Evolutionary conservation across 768 basidiomycete genomes (phyloP), one percentile per base, ranked within the genome.

Genomic region (Cubamyces sp.): DNA sequence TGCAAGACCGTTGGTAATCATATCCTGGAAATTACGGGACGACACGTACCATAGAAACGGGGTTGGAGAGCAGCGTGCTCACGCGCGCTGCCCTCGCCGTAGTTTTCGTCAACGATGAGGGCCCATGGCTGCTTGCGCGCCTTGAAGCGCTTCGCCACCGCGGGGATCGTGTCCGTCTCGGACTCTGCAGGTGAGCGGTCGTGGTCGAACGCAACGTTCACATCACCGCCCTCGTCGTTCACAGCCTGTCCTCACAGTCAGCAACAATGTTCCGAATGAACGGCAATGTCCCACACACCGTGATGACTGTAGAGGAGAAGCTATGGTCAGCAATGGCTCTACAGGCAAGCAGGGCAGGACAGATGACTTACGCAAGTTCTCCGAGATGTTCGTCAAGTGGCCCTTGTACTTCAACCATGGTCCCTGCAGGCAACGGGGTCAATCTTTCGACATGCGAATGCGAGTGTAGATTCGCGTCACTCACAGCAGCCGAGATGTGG

Each of bases 341-440:
- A 26, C 0, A 1, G 11, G 5, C 9, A 23, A 30, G 11, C 11
- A 25, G 19, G 41, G 11, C 11, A 25, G 19, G 41, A 21, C 55
- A 19, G 55, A 49, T 50, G 6, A 83, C 91, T 70, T 71, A 94
- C 94, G 76, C 11, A 96, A 85, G 74, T 98, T 98, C 76, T 98
- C 94, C 3, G 96, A 94, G 62, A 98, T 97, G 73, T 98, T 98
- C 34, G 90, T 90, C 42, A 98, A 79, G 77, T 98, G 96, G 0
- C 93, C 97, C 74, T 98, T 98, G 80, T 96, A 99, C 79, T 98
- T 98, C 66, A 99, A 78, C 97, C 97, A 99, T 37, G 95, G 93
- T 2, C 97, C 97, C 91, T 92, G 69, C 23, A 57, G 5, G 21
- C 21, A 25, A 51, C 4, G 51, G 30, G 19, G 16, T 40, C 37